Evolutionary conservation across 768 basidiomycete species (phyloP).

Genomic region (Pleurotus eryngii): DNA sequence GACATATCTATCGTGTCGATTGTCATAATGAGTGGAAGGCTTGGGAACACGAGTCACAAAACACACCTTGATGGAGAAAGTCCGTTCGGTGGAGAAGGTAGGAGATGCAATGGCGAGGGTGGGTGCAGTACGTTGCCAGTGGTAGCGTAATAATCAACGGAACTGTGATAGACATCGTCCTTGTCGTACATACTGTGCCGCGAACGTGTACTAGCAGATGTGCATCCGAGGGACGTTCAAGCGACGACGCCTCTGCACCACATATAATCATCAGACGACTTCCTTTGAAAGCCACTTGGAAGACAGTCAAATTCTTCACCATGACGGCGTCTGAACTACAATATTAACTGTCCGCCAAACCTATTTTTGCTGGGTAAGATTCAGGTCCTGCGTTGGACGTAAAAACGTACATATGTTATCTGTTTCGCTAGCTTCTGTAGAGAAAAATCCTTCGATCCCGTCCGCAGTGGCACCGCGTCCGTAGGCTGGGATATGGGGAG

Average conservation of each 20-base stretch:
- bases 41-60: no score
- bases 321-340: conserved; percentile 7
- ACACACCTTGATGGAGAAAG: neutral
- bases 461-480: neutral
- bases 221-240: neutral
- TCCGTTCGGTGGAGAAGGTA: neutral
- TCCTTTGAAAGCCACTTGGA: neutral
- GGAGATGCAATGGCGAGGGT: neutral
- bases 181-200: conserved; percentile 1
- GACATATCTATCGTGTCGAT: conserved; percentile 35
- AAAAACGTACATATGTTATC: conserved; percentile 7
- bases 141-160: neutral
- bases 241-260: neutral
- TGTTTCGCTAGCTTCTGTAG: neutral
- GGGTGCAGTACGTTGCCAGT: neutral
- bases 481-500: neutral
- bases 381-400: conserved; percentile 7
- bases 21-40: no score
- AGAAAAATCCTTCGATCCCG: neutral
- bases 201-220: neutral
- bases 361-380: conserved; percentile 3
- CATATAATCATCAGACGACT: conserved; percentile 2
- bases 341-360: neutral
- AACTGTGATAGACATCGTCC: neutral
- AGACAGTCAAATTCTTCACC: neutral